A percentile compares a stretch with the other conserved stretches of the same genome.
Evolutionary conservation across 371 early-diverging fungal species (phyloP).

Genomic region (Lichtheimia ornata): DNA sequence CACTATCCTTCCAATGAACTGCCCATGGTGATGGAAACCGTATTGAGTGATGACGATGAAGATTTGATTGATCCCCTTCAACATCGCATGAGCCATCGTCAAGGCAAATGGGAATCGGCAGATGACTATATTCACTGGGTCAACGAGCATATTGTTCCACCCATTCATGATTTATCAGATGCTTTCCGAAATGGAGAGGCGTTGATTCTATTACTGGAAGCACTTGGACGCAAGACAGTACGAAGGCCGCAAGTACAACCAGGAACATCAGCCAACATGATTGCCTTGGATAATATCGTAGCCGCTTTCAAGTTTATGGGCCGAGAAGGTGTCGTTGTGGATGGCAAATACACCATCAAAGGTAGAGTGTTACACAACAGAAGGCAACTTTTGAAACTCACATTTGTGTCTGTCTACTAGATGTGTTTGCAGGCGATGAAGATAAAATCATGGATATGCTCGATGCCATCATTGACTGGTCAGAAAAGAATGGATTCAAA

Average conservation of each 20-base stretch:
- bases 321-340: conserved; percentile 49
- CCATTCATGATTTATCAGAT: conserved; percentile 37
- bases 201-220: conserved; percentile 55
- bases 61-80: conserved; percentile 35
- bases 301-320: conserved; percentile 63
- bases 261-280: conserved; percentile 32
- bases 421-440: conserved; percentile 58
- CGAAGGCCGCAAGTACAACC: conserved; percentile 24
- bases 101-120: conserved; percentile 12
- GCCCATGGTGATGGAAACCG: neutral
- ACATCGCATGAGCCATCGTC: conserved; percentile 16
- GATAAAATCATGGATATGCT: conserved; percentile 57
- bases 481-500: conserved; percentile 12
- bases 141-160: conserved; percentile 39
- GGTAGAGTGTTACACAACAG: conserved; percentile 22
- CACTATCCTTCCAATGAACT: neutral
- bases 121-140: conserved; percentile 57
- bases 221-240: conserved; percentile 53
- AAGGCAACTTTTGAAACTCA: neutral
- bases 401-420: conserved; percentile 16
- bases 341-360: conserved; percentile 52
- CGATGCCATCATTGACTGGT: conserved; percentile 23
- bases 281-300: conserved; percentile 53
- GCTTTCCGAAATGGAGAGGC: conserved; percentile 55
- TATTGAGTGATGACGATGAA: conserved; percentile 20